A percentile compares a stretch with the other conserved stretches of the same genome.
These are phyloP conservation scores for Dillenia turbinata DNA, from an alignment of 164 flowering plant species.

Conservation along the genomic window DNA sequence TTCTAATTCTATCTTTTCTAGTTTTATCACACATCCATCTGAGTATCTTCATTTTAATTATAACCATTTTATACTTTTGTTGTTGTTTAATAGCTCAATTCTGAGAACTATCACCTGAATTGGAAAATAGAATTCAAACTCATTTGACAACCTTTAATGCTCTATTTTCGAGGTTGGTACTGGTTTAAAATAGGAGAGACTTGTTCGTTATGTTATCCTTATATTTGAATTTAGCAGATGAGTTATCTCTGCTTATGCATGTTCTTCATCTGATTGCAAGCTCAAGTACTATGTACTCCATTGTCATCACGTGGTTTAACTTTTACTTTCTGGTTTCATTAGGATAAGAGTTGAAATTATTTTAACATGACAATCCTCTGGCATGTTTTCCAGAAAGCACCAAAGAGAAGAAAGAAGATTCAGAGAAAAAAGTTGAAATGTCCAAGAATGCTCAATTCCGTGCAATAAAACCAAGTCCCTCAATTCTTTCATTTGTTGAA, in stretches of 20 bases:
- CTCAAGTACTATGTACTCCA: neutral
- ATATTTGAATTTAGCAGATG: no score
- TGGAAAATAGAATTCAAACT: no score
- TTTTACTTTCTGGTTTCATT: constrained; percentile 1
- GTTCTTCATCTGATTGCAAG: neutral
- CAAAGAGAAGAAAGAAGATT: constrained; percentile 35
- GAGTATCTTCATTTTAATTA: no score
- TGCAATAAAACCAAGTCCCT: constrained; percentile 83
- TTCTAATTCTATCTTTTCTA: no score
- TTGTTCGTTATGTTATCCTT: no score
- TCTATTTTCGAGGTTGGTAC: no score
- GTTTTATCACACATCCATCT: no score
- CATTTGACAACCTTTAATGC: no score
- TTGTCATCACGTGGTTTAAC: neutral
- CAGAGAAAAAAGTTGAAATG: constrained; percentile 34
- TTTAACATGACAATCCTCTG: neutral
- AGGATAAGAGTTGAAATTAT: neutral
- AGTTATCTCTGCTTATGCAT: neutral
- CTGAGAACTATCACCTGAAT: no score
- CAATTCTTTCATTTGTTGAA: constrained; percentile 83
- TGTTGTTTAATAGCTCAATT: no score
- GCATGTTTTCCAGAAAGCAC: constrained; percentile 29
- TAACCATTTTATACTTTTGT: no score
- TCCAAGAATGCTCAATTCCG: constrained; percentile 95
- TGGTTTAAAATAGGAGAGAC: no score